Percentiles rank a stretch among this genome's conserved stretches.
phyloP scores from a whole-genome alignment of 768 basidiomycete species.

The Pisolithus orientalis region DNA sequence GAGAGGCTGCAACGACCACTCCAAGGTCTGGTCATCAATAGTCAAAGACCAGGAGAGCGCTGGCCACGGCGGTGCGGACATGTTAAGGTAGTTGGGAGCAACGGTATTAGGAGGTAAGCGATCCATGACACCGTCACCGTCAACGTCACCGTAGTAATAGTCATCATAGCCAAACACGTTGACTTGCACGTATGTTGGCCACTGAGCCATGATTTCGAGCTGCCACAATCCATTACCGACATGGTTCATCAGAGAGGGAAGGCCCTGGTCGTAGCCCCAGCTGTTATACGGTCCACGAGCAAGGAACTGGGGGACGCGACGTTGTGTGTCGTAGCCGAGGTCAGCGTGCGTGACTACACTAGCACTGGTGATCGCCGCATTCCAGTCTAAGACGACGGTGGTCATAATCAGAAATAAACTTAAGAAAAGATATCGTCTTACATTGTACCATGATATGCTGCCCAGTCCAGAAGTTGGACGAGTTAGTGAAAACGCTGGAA shows the following conservation, averaged over 20 bases:
- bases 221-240: conserved; percentile 69
- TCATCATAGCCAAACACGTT: conserved; percentile 90
- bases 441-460: conserved; percentile 88
- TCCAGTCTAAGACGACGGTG: conserved; percentile 59
- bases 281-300: conserved; percentile 86
- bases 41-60: conserved; percentile 83
- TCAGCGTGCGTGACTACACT: conserved; percentile 76
- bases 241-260: conserved; percentile 61
- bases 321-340: conserved; percentile 46
- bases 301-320: conserved; percentile 83
- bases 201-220: conserved; percentile 81
- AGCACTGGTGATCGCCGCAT: conserved; percentile 52
- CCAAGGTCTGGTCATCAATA: conserved; percentile 70
- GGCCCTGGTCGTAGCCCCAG: conserved; percentile 89
- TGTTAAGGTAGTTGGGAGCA: conserved; percentile 84
- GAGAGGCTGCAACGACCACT: conserved; percentile 76
- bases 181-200: conserved; percentile 87
- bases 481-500: conserved; percentile 42
- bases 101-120: conserved; percentile 85
- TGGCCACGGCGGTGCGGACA: conserved; percentile 84
- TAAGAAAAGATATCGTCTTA: conserved; percentile 28
- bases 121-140: conserved; percentile 83
- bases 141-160: conserved; percentile 88
- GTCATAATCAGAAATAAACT: conserved; percentile 1
- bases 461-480: conserved; percentile 66